These are phyloP conservation scores for Symbiodinium natans DNA, from an alignment of 73 alveolate genomes.

Conservation along the genomic window DNA sequence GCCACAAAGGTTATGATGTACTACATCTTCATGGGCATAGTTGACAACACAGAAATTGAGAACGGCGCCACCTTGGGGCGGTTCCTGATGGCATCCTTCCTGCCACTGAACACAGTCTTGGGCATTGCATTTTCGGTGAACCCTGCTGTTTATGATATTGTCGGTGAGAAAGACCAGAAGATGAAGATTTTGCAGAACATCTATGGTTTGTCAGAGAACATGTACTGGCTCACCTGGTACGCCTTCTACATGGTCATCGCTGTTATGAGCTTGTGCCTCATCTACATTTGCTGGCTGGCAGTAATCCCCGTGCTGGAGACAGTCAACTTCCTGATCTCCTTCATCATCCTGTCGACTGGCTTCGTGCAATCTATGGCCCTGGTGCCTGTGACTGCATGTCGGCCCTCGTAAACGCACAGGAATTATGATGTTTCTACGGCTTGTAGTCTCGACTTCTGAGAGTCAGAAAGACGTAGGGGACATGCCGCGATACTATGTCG, in stretches of 20 bases:
- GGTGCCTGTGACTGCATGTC: not conserved
- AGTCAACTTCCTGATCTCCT: slow-evolving; percentile 39
- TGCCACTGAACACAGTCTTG: slow-evolving; percentile 25
- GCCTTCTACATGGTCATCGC: slow-evolving; percentile 25
- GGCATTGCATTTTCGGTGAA: slow-evolving; percentile 31
- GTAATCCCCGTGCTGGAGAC: slow-evolving; percentile 26
- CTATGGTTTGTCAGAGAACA: slow-evolving; percentile 41
- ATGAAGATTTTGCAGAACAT: slow-evolving; percentile 69
- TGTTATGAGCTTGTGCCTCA: not conserved
- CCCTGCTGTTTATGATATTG: slow-evolving; percentile 32
- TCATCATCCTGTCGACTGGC: slow-evolving; percentile 16
- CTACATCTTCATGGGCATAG: slow-evolving; percentile 6
- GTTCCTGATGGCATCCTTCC: slow-evolving; percentile 54
- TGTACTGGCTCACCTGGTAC: slow-evolving; percentile 56
- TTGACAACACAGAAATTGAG: not conserved
- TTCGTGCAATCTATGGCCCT: slow-evolving; percentile 1
- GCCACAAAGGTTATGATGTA: slow-evolving; percentile 22
- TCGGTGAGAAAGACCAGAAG: slow-evolving; percentile 69
- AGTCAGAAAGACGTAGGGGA: no score
- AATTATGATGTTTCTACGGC: not conserved
- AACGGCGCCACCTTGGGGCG: not conserved
- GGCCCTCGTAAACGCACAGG: not conserved
- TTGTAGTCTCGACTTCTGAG: no score
- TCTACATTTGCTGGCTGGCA: slow-evolving; percentile 49
- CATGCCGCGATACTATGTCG: no score